These are phyloP conservation scores for Fraxinus paxiana DNA, from an alignment of 305 asterid genomes.

Conservation along the genomic window DNA sequence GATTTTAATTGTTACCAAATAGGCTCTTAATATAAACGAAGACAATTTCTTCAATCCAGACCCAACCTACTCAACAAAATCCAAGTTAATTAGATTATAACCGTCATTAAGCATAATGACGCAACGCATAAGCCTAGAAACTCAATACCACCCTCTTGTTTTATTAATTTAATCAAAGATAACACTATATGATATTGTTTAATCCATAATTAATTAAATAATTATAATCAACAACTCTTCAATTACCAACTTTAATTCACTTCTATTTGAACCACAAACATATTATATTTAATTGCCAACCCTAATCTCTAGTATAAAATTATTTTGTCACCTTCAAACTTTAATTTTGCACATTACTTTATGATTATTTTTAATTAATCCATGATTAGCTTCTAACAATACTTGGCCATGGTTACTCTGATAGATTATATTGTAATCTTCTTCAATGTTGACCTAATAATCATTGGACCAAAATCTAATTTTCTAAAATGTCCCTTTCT, in stretches of 20 bases:
- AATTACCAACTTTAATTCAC: constrained; percentile 33
- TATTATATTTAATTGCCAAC: constrained; percentile 28
- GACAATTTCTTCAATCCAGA: neutral
- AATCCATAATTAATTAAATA: constrained; percentile 38
- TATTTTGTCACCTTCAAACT: constrained; percentile 23
- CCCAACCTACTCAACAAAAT: neutral
- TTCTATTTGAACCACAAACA: constrained; percentile 36
- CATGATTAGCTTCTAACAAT: constrained; percentile 13
- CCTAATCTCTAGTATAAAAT: constrained; percentile 13
- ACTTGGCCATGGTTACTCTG: constrained; percentile 35
- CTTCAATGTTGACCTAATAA: constrained; percentile 13
- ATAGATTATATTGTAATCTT: constrained; percentile 29
- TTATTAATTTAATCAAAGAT: neutral
- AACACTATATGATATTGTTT: neutral
- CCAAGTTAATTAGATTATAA: neutral
- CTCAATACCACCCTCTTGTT: constrained; percentile 1
- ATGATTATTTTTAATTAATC: constrained; percentile 13
- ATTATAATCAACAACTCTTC: constrained; percentile 31
- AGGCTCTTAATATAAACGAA: neutral
- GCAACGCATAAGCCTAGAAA: neutral
- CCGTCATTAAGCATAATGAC: neutral
- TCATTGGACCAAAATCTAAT: constrained; percentile 5
- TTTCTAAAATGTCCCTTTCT: neutral
- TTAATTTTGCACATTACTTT: constrained; percentile 14
- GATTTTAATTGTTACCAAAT: too few relatives aligned